Conservation (phyloP, 805 yeast genomes). For the Candida ascalaphidarum region DNA sequence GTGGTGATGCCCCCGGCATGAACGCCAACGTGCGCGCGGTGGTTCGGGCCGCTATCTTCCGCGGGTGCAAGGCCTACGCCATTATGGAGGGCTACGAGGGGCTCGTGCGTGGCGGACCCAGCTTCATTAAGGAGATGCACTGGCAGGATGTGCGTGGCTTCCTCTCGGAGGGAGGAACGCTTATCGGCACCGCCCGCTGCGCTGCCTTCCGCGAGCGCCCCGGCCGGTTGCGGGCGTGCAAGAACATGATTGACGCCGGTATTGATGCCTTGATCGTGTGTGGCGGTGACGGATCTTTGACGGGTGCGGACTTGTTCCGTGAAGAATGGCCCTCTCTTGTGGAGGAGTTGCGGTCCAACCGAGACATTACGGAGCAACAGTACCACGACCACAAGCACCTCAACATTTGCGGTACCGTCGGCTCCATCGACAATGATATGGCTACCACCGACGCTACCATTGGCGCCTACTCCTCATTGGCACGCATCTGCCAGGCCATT, state of each 20-base stretch:
- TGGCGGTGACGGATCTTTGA: conserved; percentile 98
- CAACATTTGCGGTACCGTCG: conserved; percentile 90
- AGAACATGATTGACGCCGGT: conserved; percentile 76
- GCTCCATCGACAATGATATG: conserved; percentile 98
- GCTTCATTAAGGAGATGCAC: conserved; percentile 60
- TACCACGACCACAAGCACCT: conserved; percentile 57
- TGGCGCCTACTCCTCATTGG: conserved; percentile 92
- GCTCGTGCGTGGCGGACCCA: conserved; percentile 75
- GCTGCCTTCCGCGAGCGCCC: conserved; percentile 74
- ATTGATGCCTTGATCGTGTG: conserved; percentile 93
- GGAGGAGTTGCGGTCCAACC: conserved; percentile 53
- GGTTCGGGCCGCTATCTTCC: conserved; percentile 81
- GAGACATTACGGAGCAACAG: conserved; percentile 50
- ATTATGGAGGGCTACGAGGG: conserved; percentile 95
- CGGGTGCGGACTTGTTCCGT: conserved; percentile 95
- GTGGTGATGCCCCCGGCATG: conserved; percentile 99
- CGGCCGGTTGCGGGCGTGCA: conserved; percentile 80
- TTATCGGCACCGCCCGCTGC: conserved; percentile 94
- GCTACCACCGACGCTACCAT: conserved; percentile 93
- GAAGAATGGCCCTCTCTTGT: conserved; percentile 90
- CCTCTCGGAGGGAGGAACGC: conserved; percentile 88
- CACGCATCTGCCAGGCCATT: conserved; percentile 85
- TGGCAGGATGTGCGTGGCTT: conserved; percentile 97
- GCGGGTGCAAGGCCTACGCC: conserved; percentile 86
- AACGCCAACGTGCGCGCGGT: conserved; percentile 93